phyloP scores from a whole-genome alignment of 805 yeast species.

The Candida takata region DNA sequence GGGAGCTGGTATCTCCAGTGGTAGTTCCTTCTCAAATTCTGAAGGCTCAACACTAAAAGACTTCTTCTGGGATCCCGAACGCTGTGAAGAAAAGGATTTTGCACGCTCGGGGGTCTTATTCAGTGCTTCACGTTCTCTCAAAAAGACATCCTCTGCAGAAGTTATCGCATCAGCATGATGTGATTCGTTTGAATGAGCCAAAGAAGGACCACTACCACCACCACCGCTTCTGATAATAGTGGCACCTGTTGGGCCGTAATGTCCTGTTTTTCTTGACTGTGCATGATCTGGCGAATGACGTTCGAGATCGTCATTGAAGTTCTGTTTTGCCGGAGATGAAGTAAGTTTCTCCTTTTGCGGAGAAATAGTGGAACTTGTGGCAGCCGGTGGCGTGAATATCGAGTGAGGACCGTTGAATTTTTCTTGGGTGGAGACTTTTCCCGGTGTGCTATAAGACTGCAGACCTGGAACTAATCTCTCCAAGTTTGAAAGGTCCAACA shows the following conservation, averaged over 20 bases:
- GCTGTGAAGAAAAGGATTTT: not conserved
- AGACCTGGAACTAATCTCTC: constrained; percentile 32
- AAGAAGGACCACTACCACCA: not conserved
- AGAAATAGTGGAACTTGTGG: not conserved
- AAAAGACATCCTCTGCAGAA: constrained; percentile 22
- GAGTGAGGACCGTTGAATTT: constrained; percentile 18
- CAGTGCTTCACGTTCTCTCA: constrained; percentile 12
- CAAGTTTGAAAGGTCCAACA: constrained; percentile 45
- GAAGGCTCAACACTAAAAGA: constrained; percentile 4
- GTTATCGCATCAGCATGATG: not conserved
- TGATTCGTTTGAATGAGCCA: not conserved
- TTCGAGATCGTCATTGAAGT: not conserved
- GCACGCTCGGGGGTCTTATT: not conserved
- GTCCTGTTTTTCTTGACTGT: not conserved
- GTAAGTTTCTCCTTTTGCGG: constrained; percentile 6
- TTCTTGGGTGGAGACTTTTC: constrained; percentile 16
- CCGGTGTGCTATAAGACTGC: constrained; percentile 29
- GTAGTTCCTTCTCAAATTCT: constrained; percentile 20
- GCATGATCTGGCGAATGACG: not conserved
- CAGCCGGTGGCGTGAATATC: constrained; percentile 15
- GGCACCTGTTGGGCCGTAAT: constrained; percentile 1
- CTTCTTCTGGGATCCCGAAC: not conserved
- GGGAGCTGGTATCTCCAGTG: constrained; percentile 24
- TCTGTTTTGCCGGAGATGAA: constrained; percentile 1
- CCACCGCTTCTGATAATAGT: not conserved